These are phyloP conservation scores for Pseudocercospora cruenta DNA, from an alignment of 2,329 filamentous ascomycete genomes.

Conservation along the genomic window DNA sequence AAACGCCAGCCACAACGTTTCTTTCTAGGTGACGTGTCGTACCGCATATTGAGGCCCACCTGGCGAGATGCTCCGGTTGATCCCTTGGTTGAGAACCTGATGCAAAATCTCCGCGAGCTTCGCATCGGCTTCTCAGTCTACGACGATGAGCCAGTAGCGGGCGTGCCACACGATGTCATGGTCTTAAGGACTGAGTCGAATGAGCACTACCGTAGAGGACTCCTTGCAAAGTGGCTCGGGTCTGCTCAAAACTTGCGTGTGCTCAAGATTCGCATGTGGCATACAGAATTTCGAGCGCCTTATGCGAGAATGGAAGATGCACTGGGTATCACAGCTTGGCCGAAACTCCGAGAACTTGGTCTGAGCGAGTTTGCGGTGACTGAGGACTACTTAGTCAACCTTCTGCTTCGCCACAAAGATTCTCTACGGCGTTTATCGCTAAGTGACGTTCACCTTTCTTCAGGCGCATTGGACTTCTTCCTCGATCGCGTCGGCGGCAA, in stretches of 20 bases:
- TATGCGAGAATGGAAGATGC: neutral
- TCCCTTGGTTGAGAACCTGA: neutral
- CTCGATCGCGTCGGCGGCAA: constrained; percentile 10
- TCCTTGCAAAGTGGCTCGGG: constrained; percentile 4
- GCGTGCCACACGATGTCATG: neutral
- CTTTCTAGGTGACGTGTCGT: neutral
- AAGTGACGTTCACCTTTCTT: neutral
- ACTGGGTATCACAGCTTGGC: constrained; percentile 3
- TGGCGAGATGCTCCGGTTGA: neutral
- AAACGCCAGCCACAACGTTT: neutral
- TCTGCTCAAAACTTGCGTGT: constrained; percentile 4
- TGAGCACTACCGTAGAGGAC: neutral
- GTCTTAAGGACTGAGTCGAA: neutral
- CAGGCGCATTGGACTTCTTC: neutral
- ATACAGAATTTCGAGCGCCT: neutral
- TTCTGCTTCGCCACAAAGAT: constrained; percentile 11
- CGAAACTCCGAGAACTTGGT: constrained; percentile 12
- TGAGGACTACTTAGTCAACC: constrained; percentile 10
- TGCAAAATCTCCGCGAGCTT: neutral
- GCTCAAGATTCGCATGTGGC: constrained; percentile 7
- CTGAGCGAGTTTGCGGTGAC: neutral
- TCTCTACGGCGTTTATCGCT: constrained; percentile 7
- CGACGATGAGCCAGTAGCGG: neutral
- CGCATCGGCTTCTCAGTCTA: neutral
- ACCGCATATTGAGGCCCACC: neutral